Base-by-base conservation (phyloP, 768 basidiomycete species). In the Cystofilobasidium macerans region DNA sequence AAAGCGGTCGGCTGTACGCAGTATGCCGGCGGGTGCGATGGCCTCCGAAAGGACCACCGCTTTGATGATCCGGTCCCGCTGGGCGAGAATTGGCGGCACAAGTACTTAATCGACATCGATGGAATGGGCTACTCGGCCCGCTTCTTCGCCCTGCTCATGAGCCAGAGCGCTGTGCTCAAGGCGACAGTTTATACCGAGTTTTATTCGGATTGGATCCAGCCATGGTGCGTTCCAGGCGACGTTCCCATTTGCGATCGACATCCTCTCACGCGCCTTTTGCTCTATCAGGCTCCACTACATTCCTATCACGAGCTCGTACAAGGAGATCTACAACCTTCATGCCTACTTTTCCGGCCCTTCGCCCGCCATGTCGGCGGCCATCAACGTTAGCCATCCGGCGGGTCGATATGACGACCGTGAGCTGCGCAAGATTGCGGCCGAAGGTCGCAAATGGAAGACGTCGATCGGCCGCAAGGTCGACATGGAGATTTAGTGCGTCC, bases 91-190 rank as follows among this genome's bases (percentile, higher is more conserved):
- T 98, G 93, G 93, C 79, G 85, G 66, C 89, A 92, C 79, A 94
- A 95, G 78, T 90, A 93, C 72, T 80, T 94, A 40, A 77, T 93
- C 69, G 93, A 97, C 76, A 76, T 98, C 64, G 93, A 95, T 72
- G 93, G 94, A 20, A 93, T 92, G 88, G 86, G 88, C 24, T 98
- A 97, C 76, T 90, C 87, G 32, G 93, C 86, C 3, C 81, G 90
- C 16, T 67, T 76, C n/a, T 92, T 95, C 75, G 84, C 76, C 42
- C 69, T 77, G 70, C 76, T 91, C 71, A 86, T 85, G 48, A 91
- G 87, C 61, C 90, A 94, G 74, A 89, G 89, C 69, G 88, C 85
- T 2, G 88, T 90, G 13, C 76, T 98, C 67, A 97, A 98, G 77
- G 81, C 87, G 24, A 93, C 90, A 0, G 85, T 95, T 3, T 94